A percentile compares a stretch with the other conserved stretches of the same genome.
Conservation (phyloP, 2,329 filamentous ascomycete genomes). For the Sarocladium kiliense region DNA sequence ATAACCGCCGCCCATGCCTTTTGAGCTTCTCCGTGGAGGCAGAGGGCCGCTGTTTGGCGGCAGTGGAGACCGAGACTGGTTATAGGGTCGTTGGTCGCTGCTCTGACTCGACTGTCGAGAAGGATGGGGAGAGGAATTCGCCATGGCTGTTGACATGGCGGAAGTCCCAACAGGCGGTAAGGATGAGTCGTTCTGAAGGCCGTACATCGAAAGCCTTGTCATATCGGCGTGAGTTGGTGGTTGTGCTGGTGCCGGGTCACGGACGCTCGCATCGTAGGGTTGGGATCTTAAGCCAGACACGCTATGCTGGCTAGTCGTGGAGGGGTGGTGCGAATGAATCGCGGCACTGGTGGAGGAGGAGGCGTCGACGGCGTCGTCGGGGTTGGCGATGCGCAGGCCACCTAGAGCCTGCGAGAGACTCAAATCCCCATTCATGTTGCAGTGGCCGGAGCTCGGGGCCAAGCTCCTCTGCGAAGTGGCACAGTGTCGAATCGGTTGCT, state of each 20-base stretch:
- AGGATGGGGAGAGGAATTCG: conserved; percentile 29
- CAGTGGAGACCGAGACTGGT: conserved; percentile 50
- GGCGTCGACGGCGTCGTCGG: conserved; percentile 62
- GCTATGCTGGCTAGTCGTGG: not conserved
- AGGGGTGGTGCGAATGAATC: conserved; percentile 7
- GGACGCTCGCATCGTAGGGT: conserved; percentile 5
- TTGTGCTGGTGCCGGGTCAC: conserved; percentile 15
- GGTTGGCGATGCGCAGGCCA: conserved; percentile 93
- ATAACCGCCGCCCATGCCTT: conserved; percentile 59
- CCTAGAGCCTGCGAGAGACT: conserved; percentile 90
- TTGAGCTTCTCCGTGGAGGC: conserved; percentile 72
- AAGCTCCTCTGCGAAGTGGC: conserved; percentile 14
- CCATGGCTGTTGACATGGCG: conserved; percentile 2
- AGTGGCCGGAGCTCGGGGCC: conserved; percentile 14
- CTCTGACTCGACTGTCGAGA: conserved; percentile 64
- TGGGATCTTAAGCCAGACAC: not conserved
- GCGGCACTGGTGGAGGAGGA: conserved; percentile 14
- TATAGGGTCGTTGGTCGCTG: conserved; percentile 56
- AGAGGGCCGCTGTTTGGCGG: conserved; percentile 50
- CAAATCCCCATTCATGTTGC: conserved; percentile 82
- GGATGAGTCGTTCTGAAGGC: conserved; percentile 41
- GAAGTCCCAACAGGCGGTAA: conserved; percentile 55
- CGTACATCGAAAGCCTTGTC: conserved; percentile 45
- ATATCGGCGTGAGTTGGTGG: conserved; percentile 16
- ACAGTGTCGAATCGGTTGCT: conserved; percentile 2